Conservation (phyloP, 495 filamentous ascomycete species). For the Acidomyces sp. region DNA sequence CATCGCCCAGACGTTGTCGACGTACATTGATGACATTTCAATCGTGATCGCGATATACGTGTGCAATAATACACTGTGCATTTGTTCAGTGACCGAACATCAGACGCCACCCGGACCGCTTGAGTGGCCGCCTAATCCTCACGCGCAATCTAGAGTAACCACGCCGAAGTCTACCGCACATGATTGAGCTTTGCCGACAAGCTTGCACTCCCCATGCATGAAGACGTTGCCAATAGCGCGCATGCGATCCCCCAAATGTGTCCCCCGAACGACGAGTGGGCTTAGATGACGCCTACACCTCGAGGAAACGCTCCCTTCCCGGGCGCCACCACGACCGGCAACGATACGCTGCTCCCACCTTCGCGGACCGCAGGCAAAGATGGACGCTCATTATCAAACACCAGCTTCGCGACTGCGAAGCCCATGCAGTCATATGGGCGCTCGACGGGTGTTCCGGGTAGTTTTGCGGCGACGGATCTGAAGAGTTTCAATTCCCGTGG, state of each 20-base stretch:
- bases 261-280: neutral
- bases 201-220: slow-evolving; percentile 12
- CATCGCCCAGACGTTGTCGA: no score
- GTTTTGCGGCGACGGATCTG: slow-evolving; percentile 84
- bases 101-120: no score
- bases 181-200: slow-evolving; percentile 1
- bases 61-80: no score
- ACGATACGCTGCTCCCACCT: slow-evolving; percentile 23
- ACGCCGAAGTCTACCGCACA: no score
- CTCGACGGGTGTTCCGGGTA: slow-evolving; percentile 55
- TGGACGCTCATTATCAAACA: slow-evolving; percentile 25
- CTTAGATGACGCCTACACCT: slow-evolving; percentile 25
- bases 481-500: slow-evolving; percentile 60
- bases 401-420: slow-evolving; percentile 21
- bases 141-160: no score
- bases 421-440: slow-evolving; percentile 19
- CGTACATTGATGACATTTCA: no score
- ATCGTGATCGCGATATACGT: no score
- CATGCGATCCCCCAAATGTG: slow-evolving; percentile 7
- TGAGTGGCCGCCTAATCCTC: no score
- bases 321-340: slow-evolving; percentile 19
- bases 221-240: slow-evolving; percentile 10
- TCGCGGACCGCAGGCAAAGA: slow-evolving; percentile 24
- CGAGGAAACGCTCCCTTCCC: slow-evolving; percentile 18
- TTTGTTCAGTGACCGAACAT: no score